Conservation (phyloP, 139 green algal species). For the Chlorella ohadii region DNA sequence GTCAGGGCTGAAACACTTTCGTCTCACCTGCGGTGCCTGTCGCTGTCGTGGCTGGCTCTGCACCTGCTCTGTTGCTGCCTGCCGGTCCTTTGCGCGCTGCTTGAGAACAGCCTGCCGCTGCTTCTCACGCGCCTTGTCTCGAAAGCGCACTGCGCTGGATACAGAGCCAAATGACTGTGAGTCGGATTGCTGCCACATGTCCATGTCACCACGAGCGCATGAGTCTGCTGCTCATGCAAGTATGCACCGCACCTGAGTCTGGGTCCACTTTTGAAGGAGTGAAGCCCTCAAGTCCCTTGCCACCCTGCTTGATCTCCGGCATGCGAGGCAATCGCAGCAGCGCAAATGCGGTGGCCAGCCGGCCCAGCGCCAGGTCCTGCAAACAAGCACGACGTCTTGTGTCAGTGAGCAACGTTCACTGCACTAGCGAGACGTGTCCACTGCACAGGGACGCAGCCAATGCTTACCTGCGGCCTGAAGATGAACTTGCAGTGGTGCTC, state of each 20-base stretch:
- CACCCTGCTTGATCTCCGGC: constrained; percentile 84
- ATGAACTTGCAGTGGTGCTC: constrained; percentile 97
- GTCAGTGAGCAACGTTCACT: no score
- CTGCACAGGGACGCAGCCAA: neutral
- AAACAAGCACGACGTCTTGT: no score
- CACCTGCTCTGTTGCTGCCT: neutral
- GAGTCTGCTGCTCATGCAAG: no score
- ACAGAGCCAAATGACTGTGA: no score
- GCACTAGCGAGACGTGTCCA: no score
- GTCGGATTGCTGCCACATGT: no score
- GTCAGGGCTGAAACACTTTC: no score
- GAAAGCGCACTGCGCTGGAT: constrained; percentile 63
- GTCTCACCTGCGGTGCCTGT: constrained; percentile 1
- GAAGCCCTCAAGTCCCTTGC: constrained; percentile 49
- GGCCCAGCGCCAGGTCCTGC: constrained; percentile 80
- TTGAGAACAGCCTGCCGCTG: constrained; percentile 74
- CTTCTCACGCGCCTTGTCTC: constrained; percentile 88
- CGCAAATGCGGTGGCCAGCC: constrained; percentile 78
- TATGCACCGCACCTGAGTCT: constrained; percentile 29
- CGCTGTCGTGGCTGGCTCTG: neutral
- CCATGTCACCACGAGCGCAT: no score
- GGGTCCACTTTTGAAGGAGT: constrained; percentile 68
- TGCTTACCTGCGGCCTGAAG: constrained; percentile 79
- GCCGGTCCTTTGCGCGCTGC: constrained; percentile 25
- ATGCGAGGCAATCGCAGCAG: constrained; percentile 93